These are phyloP conservation scores for Gracilaria domingensis DNA, from an alignment of 23 red algal genomes.

Conservation along the genomic window DNA sequence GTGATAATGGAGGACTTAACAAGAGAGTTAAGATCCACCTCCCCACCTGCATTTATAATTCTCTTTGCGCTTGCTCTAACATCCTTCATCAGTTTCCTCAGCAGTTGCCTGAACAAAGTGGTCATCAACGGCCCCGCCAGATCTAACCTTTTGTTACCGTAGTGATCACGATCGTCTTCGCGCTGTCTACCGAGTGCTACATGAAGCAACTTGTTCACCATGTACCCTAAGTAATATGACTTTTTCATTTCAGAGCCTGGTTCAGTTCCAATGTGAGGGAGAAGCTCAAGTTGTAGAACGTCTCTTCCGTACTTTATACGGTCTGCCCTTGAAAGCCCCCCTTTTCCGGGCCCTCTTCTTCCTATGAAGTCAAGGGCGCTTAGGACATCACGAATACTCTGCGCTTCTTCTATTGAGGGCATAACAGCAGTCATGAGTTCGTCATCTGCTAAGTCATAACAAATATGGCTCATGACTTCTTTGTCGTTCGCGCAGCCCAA, in stretches of 20 bases:
- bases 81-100: conserved; percentile 87
- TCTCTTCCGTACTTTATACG: conserved; percentile 97
- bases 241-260: conserved; percentile 84
- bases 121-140: conserved; percentile 92
- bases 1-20: conserved; percentile 96
- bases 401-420: conserved; percentile 95
- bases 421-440: conserved; percentile 94
- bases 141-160: conserved; percentile 97
- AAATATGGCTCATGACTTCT: conserved; percentile 98
- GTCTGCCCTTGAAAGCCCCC: conserved; percentile 55
- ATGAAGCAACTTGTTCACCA: conserved; percentile 91
- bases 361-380: conserved; percentile 97
- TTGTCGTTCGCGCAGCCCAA: conserved; percentile 93
- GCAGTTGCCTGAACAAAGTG: conserved; percentile 90
- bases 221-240: conserved; percentile 97
- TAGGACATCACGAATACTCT: conserved; percentile 84
- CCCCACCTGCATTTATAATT: conserved; percentile 72
- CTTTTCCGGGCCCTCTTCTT: conserved; percentile 78
- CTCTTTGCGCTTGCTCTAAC: conserved; percentile 58
- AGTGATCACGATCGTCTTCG: conserved; percentile 97
- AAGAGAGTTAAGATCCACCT: conserved; percentile 75
- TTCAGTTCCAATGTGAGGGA: conserved; percentile 96
- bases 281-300: conserved; percentile 92
- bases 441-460: conserved; percentile 91
- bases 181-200: conserved; percentile 86